Evolutionary conservation across 208 protist genomes (phyloP).

Genomic region (Trichomonas tenax): DNA sequence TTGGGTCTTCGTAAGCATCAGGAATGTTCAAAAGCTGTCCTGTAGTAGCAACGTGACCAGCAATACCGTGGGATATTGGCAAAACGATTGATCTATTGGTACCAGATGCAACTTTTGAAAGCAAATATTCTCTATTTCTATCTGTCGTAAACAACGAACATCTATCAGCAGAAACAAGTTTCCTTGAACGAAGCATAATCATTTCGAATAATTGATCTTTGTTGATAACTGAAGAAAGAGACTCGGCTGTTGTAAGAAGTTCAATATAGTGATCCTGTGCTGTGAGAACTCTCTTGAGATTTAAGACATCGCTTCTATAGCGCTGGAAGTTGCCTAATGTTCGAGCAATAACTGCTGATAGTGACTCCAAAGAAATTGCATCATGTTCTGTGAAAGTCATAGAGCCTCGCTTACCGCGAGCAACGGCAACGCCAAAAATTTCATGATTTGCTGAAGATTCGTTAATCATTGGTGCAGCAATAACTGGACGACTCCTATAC

Average conservation of each 20-base stretch:
- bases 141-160: slow-evolving; percentile 17
- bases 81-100: slow-evolving; percentile 20
- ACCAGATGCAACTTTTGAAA: neutral
- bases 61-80: slow-evolving; percentile 30
- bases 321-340: neutral
- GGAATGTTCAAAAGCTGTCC: slow-evolving; percentile 38
- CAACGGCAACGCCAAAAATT: neutral
- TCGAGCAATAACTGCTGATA: neutral
- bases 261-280: slow-evolving; percentile 18
- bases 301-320: neutral
- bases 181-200: neutral
- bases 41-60: slow-evolving; percentile 34
- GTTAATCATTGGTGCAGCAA: slow-evolving; percentile 16
- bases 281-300: neutral
- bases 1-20: slow-evolving; percentile 44
- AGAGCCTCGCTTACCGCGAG: neutral
- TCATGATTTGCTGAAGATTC: slow-evolving; percentile 5
- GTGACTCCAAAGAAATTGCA: neutral
- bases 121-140: slow-evolving; percentile 2
- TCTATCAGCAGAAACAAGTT: neutral
- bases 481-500: neutral
- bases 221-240: neutral
- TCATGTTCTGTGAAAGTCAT: neutral
- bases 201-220: slow-evolving; percentile 9
- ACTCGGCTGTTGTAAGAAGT: neutral